Evolutionary conservation across 495 filamentous ascomycete species (phyloP).

Genomic region (Tuber umbilicatum): DNA sequence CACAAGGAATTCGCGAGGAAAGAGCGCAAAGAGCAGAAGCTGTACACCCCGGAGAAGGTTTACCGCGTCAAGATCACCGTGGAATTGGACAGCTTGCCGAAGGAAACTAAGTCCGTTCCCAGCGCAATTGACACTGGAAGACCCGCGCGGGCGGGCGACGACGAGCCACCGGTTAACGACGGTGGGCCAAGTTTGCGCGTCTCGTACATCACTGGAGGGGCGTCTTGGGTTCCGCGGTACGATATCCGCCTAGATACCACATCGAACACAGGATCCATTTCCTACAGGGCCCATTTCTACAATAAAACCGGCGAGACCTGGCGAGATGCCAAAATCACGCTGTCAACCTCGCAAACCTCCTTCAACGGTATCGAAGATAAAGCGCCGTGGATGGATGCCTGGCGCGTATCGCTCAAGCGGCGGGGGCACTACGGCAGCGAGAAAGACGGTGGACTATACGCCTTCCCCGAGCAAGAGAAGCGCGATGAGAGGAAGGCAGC

Average conservation of each 20-base stretch:
- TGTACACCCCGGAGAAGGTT: constrained; percentile 51
- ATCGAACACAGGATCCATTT: constrained; percentile 50
- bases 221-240: constrained; percentile 61
- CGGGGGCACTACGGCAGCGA: constrained; percentile 12
- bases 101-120: constrained; percentile 7
- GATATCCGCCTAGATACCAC: constrained; percentile 58
- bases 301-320: constrained; percentile 64
- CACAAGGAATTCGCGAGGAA: constrained; percentile 47
- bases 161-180: constrained; percentile 10
- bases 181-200: constrained; percentile 47
- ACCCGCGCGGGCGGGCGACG: constrained; percentile 18
- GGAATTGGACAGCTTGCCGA: constrained; percentile 44
- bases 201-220: constrained; percentile 58
- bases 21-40: constrained; percentile 49
- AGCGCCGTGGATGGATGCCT: constrained; percentile 54
- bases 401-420: constrained; percentile 53
- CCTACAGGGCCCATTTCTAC: constrained; percentile 59
- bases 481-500: constrained; percentile 16
- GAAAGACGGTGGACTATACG: constrained; percentile 28
- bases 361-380: constrained; percentile 56
- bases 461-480: constrained; percentile 21
- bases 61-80: constrained; percentile 56
- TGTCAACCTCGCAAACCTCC: constrained; percentile 63
- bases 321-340: constrained; percentile 57
- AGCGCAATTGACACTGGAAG: constrained; percentile 22